phyloP scores from a whole-genome alignment of 148 eudicot species.

The Rhododendron mucronatum region DNA sequence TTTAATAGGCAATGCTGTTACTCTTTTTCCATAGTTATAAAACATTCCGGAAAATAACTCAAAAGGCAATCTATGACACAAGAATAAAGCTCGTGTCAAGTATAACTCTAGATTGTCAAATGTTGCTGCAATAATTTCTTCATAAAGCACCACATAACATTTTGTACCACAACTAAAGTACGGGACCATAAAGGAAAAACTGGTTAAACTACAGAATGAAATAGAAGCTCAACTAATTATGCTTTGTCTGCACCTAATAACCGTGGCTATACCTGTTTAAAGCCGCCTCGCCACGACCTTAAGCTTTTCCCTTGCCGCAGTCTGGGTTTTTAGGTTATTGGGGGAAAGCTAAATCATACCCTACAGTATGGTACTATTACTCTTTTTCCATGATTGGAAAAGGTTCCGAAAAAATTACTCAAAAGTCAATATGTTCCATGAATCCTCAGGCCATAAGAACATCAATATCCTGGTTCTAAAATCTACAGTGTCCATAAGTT shows the following conservation, averaged over 20 bases:
- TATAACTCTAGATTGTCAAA: neutral
- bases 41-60: neutral
- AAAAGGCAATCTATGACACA: neutral
- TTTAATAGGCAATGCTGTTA: neutral
- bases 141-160: neutral
- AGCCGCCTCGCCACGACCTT: neutral
- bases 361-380: neutral
- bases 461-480: neutral
- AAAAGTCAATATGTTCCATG: neutral
- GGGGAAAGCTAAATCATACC: neutral
- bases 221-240: neutral
- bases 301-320: neutral
- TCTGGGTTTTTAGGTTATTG: neutral
- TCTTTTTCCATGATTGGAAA: neutral
- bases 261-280: neutral
- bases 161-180: neutral
- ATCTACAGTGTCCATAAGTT: neutral
- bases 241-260: neutral
- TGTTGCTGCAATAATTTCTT: neutral
- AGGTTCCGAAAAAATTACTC: neutral
- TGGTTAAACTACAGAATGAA: neutral
- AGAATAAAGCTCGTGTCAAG: neutral
- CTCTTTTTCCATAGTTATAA: neutral
- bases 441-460: neutral
- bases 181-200: neutral